These are phyloP conservation scores for Harringtonia lauricola DNA, from an alignment of 2,329 filamentous ascomycete genomes.

Conservation along the genomic window DNA sequence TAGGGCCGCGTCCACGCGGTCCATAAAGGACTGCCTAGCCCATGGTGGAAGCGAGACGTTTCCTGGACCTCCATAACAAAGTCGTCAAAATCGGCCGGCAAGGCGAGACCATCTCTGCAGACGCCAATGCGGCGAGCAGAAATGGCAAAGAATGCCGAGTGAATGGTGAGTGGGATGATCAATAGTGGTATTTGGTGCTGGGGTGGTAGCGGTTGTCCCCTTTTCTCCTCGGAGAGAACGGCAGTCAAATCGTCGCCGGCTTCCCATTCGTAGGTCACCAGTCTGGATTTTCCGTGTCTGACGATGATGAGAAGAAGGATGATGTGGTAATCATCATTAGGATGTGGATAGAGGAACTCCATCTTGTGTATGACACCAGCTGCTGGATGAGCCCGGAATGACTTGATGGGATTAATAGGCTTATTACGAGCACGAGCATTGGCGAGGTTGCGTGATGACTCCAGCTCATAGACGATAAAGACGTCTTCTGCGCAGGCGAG, in stretches of 20 bases:
- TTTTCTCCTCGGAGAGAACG: constrained; percentile 34
- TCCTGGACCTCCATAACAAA: constrained; percentile 29
- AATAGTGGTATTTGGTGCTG: constrained; percentile 52
- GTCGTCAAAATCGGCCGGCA: constrained; percentile 34
- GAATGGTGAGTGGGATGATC: constrained; percentile 59
- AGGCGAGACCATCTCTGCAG: constrained; percentile 42
- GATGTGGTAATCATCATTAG: constrained; percentile 56
- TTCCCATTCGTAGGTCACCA: constrained; percentile 53
- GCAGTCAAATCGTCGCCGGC: constrained; percentile 33
- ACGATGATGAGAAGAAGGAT: constrained; percentile 61
- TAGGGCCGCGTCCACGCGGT: constrained; percentile 74
- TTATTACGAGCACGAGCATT: constrained; percentile 32
- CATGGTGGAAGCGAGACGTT: constrained; percentile 35
- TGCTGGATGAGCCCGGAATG: constrained; percentile 31
- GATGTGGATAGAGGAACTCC: constrained; percentile 68
- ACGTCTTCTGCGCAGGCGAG: constrained; percentile 59
- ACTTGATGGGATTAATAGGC: constrained; percentile 48
- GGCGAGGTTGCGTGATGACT: constrained; percentile 40
- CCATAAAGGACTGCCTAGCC: constrained; percentile 51
- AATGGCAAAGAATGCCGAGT: constrained; percentile 60
- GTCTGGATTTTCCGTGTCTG: constrained; percentile 34
- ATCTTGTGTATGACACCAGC: constrained; percentile 73
- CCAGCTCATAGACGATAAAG: constrained; percentile 63
- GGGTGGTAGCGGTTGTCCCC: constrained; percentile 37
- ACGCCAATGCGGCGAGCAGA: constrained; percentile 48